phyloP scores from a whole-genome alignment of 1,284 basidiomycete genomes.

The Ceratobasidium sp. region DNA sequence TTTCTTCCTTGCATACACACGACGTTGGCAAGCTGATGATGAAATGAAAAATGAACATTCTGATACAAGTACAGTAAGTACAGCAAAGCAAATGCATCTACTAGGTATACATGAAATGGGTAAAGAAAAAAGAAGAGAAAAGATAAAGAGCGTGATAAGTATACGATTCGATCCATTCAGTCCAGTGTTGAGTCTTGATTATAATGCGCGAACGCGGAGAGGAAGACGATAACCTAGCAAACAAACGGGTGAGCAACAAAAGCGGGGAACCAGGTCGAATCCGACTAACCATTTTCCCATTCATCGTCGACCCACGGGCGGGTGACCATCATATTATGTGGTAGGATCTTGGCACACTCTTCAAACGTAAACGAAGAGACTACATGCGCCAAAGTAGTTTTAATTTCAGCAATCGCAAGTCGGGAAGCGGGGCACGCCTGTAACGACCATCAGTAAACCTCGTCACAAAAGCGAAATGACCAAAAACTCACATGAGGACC shows the following conservation, averaged over 20 bases:
- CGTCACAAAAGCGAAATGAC: neutral
- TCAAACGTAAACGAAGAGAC: conserved; percentile 57
- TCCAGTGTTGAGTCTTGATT: conserved; percentile 5
- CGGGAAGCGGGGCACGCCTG: conserved; percentile 79
- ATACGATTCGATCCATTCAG: conserved; percentile 14
- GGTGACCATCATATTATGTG: conserved; percentile 56
- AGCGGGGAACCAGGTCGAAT: neutral
- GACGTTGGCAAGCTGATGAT: neutral
- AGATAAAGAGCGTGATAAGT: conserved; percentile 21
- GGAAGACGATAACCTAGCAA: conserved; percentile 30
- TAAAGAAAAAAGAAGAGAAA: conserved; percentile 6
- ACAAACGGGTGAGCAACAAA: neutral
- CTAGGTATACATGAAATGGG: conserved; percentile 23
- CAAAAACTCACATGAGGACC: conserved; percentile 37
- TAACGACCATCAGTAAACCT: conserved; percentile 63
- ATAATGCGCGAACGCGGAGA: conserved; percentile 42
- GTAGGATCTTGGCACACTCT: conserved; percentile 47
- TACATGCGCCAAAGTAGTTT: conserved; percentile 58
- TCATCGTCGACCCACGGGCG: conserved; percentile 56
- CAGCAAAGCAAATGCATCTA: conserved; percentile 29
- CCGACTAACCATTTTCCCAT: conserved; percentile 52
- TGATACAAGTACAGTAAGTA: conserved; percentile 26
- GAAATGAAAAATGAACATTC: conserved; percentile 13
- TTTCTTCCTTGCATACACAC: neutral
- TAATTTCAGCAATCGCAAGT: conserved; percentile 75